A percentile compares a stretch with the other conserved stretches of the same genome.
These are phyloP conservation scores for Ophiocordyceps camponoti-leonardi DNA, from an alignment of 2,329 filamentous ascomycete species.

Conservation along the genomic window DNA sequence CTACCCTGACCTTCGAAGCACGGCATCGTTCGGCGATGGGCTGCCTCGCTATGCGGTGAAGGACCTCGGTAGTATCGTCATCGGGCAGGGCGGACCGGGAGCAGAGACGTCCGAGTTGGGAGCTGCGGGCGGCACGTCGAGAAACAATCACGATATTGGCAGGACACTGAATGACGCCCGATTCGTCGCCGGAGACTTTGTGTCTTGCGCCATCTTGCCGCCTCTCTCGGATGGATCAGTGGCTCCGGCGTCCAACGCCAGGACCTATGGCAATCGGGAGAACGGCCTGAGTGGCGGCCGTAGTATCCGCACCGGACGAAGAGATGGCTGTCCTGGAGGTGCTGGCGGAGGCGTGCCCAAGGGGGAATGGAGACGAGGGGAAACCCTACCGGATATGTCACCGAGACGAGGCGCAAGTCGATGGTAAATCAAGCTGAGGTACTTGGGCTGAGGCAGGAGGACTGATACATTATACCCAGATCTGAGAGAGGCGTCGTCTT, in stretches of 20 bases:
- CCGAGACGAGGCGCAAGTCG: slow-evolving; percentile 11
- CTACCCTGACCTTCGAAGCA: slow-evolving; percentile 51
- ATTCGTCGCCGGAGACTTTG: slow-evolving; percentile 79
- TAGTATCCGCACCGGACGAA: slow-evolving; percentile 19
- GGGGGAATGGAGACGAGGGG: slow-evolving; percentile 52
- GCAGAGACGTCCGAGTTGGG: slow-evolving; percentile 22
- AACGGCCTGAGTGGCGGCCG: slow-evolving; percentile 15
- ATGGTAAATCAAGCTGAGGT: slow-evolving; percentile 7
- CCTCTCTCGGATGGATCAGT: slow-evolving; percentile 60
- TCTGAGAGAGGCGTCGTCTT: neutral
- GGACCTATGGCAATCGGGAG: slow-evolving; percentile 9
- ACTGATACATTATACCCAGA: slow-evolving; percentile 11
- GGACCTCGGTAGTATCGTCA: slow-evolving; percentile 67
- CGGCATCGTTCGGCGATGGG: slow-evolving; percentile 9
- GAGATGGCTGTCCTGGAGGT: slow-evolving; percentile 13
- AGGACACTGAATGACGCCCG: slow-evolving; percentile 62
- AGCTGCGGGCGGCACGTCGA: slow-evolving; percentile 13
- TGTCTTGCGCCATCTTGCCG: slow-evolving; percentile 67
- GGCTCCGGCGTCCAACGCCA: slow-evolving; percentile 34
- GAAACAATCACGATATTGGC: slow-evolving; percentile 38
- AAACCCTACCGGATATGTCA: slow-evolving; percentile 38
- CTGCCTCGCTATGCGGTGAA: slow-evolving; percentile 51
- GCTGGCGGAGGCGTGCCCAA: slow-evolving; percentile 16
- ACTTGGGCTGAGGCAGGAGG: neutral
- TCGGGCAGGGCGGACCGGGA: slow-evolving; percentile 41